Evolutionary conservation across 805 yeast species (phyloP), one percentile per base, ranked within the genome.

Genomic region (Debaryomyces castellii): DNA sequence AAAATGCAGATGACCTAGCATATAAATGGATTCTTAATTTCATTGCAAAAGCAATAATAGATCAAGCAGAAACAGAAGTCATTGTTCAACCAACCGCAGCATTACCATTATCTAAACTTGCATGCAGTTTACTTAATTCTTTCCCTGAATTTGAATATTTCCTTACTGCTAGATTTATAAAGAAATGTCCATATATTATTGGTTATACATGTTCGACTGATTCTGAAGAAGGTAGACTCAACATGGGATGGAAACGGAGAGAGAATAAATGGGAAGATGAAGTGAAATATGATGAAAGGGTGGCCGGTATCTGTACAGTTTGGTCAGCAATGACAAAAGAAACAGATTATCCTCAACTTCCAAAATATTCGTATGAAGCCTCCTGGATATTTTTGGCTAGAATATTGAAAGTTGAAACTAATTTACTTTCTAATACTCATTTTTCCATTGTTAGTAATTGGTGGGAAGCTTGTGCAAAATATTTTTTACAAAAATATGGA

Each of bases 51-150:
- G 87, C 92, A 3, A 69, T 91, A 1, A 88, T 94, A 1, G 81
- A 86, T 22, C 99, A 94, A 66, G 92, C 97, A 1, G 98, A 91
- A 64, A 81, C 95, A 1, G 99, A 94, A 64, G 91, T 89, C 7
- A 76, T 86, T 12, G 95, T 87, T 0, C 80, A 84, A 47, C 83
- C 95, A 1, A 78, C 80, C 36, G 81, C 90, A 3, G 87, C 97
- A 0, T 57, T 87, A 7, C 96, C 99, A 0, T 67, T 94, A 38
- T 96, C 89, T 0, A 77, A 76, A 54, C 64, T 92, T 27, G 70
- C 92, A 0, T 58, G 79, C 14, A 70, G 73, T 25, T 59, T 90
- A 34, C 58, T 89, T 54, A 59, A 75, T 6, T 35, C 60, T 21
- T 71, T 69, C 39, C 76, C 78, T 1, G 82, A 78, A 6, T 67